Percentiles rank a stretch among this genome's conserved stretches.
phyloP scores from a whole-genome alignment of 345 rosid species.

The Populus tremula region DNA sequence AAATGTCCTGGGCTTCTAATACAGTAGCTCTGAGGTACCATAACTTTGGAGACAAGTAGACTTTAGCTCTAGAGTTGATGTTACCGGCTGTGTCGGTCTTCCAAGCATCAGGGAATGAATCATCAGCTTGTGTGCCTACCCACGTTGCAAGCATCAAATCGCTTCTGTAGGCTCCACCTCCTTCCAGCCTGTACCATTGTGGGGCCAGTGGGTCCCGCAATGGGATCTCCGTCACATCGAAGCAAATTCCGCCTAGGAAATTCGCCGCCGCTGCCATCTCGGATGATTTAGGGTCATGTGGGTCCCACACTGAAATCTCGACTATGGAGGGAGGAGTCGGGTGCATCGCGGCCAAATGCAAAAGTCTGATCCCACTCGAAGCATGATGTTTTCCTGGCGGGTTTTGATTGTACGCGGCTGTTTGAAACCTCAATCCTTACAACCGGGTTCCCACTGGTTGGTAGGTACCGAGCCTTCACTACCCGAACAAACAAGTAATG shows the following conservation, averaged over 20 bases:
- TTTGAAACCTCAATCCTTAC: slow-evolving; percentile 53
- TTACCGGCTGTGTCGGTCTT: slow-evolving; percentile 72
- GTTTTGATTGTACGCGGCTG: slow-evolving; percentile 48
- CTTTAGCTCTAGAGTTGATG: slow-evolving; percentile 62
- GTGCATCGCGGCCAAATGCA: slow-evolving; percentile 73
- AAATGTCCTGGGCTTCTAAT: slow-evolving; percentile 70
- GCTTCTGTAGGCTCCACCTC: slow-evolving; percentile 53
- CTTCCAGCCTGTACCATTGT: slow-evolving; percentile 90
- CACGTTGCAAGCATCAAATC: slow-evolving; percentile 95
- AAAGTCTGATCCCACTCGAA: slow-evolving; percentile 95
- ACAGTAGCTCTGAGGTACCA: slow-evolving; percentile 83
- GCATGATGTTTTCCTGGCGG: slow-evolving; percentile 48
- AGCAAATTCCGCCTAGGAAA: slow-evolving; percentile 79
- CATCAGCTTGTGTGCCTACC: slow-evolving; percentile 96
- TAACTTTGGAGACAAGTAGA: slow-evolving; percentile 75
- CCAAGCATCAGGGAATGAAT: slow-evolving; percentile 89
- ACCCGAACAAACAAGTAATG: slow-evolving; percentile 80
- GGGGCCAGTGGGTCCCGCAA: slow-evolving; percentile 86
- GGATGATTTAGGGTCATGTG: slow-evolving; percentile 20
- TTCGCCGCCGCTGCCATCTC: slow-evolving; percentile 32
- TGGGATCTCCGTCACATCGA: slow-evolving; percentile 75
- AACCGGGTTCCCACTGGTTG: slow-evolving; percentile 65
- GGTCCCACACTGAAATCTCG: slow-evolving; percentile 72
- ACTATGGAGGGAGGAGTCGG: slow-evolving; percentile 57
- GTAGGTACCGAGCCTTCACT: slow-evolving; percentile 66